Evolutionary conservation across 495 filamentous ascomycete genomes (phyloP), one percentile per base, ranked within the genome.

Genomic region (Niebla homalea): DNA sequence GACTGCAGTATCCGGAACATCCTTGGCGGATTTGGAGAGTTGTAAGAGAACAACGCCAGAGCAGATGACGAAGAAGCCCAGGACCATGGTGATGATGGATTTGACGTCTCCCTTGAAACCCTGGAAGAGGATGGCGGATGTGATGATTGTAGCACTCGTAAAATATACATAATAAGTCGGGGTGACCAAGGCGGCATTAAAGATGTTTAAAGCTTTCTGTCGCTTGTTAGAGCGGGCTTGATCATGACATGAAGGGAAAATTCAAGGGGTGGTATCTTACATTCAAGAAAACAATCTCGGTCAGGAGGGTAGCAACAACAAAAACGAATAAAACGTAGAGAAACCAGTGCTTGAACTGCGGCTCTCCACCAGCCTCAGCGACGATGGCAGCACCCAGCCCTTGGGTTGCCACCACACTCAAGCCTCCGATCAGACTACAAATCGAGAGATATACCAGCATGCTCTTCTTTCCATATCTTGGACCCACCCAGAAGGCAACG

Each of bases 101-200:
- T 76, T 77, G 1, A 77, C 75, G 0, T 85, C 82, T 32, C 89
- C 92, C 58, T 94, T 89, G 75, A 98, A 96, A 4, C 92, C 92
- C 52, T 80, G 85, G 64, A 98, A 98, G 15, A 98, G 71, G 20
- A 98, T 79, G 6, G 89, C 87, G 0, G 88, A 95, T 7, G 87
- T 90, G 52, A 97, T 78, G 55, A 98, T 95, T 4, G 92, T 98
- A 15, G 87, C 80, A 58, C 80, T 92, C 40, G 92, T 98, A 65
- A 98, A 98, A 70, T 87, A 89, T 53, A 98, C 92, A 62, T 98
- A 98, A 67, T 98, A 98, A 4, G 92, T 98, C 0, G 92, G 92
- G 0, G 92, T 98, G 46, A 98, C 92, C 51, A 98, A 76, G 1
- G 92, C 92, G 25, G 92, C 93, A 61, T 98, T 98, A 73, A 92